These are phyloP conservation scores for Anethum foeniculum DNA, from an alignment of 140 eudicot genomes.

Conservation along the genomic window DNA sequence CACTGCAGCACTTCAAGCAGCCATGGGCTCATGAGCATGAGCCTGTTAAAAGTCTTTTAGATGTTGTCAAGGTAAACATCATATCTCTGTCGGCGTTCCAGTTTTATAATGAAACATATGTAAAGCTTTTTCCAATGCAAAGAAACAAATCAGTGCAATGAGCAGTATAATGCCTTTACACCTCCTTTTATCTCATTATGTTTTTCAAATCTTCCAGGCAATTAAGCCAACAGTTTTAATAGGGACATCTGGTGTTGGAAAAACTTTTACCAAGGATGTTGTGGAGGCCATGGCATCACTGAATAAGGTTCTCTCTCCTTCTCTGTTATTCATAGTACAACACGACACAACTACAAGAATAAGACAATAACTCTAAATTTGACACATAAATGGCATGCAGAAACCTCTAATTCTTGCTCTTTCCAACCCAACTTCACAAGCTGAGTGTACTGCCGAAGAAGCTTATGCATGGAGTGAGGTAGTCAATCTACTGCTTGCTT, in stretches of 20 bases:
- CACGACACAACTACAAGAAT: neutral
- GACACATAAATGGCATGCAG: conserved; percentile 17
- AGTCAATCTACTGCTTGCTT: neutral
- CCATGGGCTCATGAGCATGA: conserved; percentile 95
- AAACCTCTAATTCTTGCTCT: conserved; percentile 64
- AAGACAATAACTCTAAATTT: neutral
- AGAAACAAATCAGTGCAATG: neutral
- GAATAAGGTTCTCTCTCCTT: conserved; percentile 52
- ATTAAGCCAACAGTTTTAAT: conserved; percentile 81
- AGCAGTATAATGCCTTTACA: neutral
- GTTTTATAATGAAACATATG: neutral
- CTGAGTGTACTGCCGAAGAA: conserved; percentile 97
- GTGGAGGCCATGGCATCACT: conserved; percentile 76
- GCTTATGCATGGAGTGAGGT: conserved; percentile 89
- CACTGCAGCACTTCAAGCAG: conserved; percentile 79
- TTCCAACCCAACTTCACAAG: conserved; percentile 88
- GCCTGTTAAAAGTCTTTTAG: conserved; percentile 65
- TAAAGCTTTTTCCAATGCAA: conserved; percentile 5
- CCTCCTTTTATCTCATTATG: conserved; percentile 9
- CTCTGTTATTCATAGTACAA: conserved; percentile 14
- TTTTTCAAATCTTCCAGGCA: conserved; percentile 34
- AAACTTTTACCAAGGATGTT: conserved; percentile 82
- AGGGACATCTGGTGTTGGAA: conserved; percentile 93
- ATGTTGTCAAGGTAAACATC: conserved; percentile 60
- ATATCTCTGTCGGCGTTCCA: neutral